Evolutionary conservation across 257 asterid species (phyloP).

Genomic region (Paulownia fortunei): DNA sequence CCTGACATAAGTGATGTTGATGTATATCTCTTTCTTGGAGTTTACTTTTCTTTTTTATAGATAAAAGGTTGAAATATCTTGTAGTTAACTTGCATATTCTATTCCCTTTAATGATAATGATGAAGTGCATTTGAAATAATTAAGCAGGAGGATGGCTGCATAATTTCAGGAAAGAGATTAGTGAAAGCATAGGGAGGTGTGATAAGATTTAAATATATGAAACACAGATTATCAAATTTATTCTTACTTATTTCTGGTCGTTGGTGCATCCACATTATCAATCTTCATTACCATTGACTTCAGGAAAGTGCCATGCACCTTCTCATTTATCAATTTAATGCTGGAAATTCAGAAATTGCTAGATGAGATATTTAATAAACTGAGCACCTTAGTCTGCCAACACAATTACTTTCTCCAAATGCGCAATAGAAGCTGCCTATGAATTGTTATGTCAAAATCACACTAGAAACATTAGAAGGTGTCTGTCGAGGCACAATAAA

Average conservation of each 20-base stretch:
- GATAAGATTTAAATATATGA: not conserved
- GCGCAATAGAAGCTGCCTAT: too few species aligned
- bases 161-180: not conserved
- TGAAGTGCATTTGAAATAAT: not conserved
- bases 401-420: too few species aligned
- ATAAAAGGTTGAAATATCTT: not conserved
- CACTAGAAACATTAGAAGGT: too few species aligned
- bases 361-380: not conserved
- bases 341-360: not conserved
- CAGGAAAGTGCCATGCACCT: slow-evolving; percentile 37
- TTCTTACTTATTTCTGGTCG: slow-evolving; percentile 22
- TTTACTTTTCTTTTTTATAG: not conserved
- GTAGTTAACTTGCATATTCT: slow-evolving; percentile 6
- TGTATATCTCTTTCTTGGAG: slow-evolving; percentile 20
- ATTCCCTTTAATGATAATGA: not conserved
- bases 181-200: slow-evolving; percentile 15
- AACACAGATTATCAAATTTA: slow-evolving; percentile 6
- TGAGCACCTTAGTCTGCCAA: too few species aligned
- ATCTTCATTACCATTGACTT: slow-evolving; percentile 32
- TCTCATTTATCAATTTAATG: slow-evolving; percentile 10
- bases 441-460: too few species aligned
- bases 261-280: not conserved
- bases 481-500: too few species aligned
- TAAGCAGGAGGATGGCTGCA: slow-evolving; percentile 2
- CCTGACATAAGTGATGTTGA: slow-evolving; percentile 22